Percentiles rank a stretch among this genome's conserved stretches.
Conservation (phyloP, 352 stramenopile genomes). For the Halophytophthora polymorphica region DNA sequence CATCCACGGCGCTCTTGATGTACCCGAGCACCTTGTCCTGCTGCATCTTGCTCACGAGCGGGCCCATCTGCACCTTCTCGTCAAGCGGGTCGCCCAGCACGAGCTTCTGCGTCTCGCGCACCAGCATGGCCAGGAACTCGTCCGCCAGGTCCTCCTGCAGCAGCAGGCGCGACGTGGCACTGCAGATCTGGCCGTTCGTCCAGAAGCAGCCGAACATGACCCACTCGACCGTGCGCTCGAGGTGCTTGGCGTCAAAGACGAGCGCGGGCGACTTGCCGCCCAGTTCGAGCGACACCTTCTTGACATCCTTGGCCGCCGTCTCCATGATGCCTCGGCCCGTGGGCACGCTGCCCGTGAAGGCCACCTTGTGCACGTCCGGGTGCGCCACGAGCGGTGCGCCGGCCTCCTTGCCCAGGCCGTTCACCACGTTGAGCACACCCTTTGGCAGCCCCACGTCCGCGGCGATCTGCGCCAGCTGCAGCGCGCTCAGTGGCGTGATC, state of each 20-base stretch:
- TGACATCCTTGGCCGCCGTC: constrained; percentile 50
- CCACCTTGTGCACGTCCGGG: constrained; percentile 68
- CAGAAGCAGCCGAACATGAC: constrained; percentile 71
- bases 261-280: constrained; percentile 85
- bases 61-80: constrained; percentile 44
- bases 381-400: constrained; percentile 57
- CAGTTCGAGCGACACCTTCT: constrained; percentile 72
- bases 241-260: constrained; percentile 57
- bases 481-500: constrained; percentile 84
- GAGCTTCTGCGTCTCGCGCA: constrained; percentile 40
- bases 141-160: constrained; percentile 56
- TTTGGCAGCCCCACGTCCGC: constrained; percentile 44
- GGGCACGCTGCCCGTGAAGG: constrained; percentile 65
- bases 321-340: constrained; percentile 52
- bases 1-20: constrained; percentile 31
- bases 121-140: constrained; percentile 44
- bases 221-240: constrained; percentile 70
- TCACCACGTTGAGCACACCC: constrained; percentile 57
- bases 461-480: constrained; percentile 60
- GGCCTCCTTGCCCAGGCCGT: constrained; percentile 39
- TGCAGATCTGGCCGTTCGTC: constrained; percentile 72
- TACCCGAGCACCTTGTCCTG: constrained; percentile 58
- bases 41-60: constrained; percentile 59
- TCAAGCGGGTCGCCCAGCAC: constrained; percentile 43
- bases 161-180: constrained; percentile 63